Percentiles rank a stretch among this genome's conserved stretches.
These are phyloP conservation scores for Whalleya microplaca DNA, from an alignment of 2,329 filamentous ascomycete species.

Conservation along the genomic window DNA sequence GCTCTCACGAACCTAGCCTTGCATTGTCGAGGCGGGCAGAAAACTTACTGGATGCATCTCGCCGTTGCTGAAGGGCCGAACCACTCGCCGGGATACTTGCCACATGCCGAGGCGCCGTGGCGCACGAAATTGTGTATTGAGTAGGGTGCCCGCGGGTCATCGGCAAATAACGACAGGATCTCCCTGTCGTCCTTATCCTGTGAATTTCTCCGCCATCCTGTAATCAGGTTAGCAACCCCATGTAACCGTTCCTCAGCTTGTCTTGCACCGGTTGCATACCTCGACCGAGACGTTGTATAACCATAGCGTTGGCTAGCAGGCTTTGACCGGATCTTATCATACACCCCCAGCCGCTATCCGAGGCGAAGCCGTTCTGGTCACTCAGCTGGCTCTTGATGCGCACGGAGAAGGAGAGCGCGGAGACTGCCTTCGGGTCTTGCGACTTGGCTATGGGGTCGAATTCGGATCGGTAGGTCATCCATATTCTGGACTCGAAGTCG, in stretches of 20 bases:
- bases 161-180: constrained; percentile 82
- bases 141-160: constrained; percentile 83
- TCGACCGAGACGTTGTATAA: constrained; percentile 74
- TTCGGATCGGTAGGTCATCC: constrained; percentile 94
- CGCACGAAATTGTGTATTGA: constrained; percentile 94
- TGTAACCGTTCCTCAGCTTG: background rate
- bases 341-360: constrained; percentile 96
- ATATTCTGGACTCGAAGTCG: constrained; percentile 90
- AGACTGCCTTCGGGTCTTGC: constrained; percentile 69
- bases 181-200: constrained; percentile 64
- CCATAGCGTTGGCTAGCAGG: constrained; percentile 83
- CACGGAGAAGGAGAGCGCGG: constrained; percentile 80
- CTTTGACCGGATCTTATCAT: constrained; percentile 98
- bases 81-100: constrained; percentile 96
- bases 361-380: constrained; percentile 82
- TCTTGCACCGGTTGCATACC: constrained; percentile 52
- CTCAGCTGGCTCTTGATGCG: constrained; percentile 79
- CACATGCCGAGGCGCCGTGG: constrained; percentile 83
- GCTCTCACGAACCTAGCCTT: background rate
- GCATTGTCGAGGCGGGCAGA: background rate
- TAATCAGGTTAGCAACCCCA: constrained; percentile 21
- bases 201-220: constrained; percentile 75
- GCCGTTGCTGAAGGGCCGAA: constrained; percentile 98
- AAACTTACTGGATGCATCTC: constrained; percentile 83
- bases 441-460: constrained; percentile 84